Percentiles rank a stretch among this genome's conserved stretches.
Evolutionary conservation across 345 rosid species (phyloP).

Genomic region (Mangifera indica): DNA sequence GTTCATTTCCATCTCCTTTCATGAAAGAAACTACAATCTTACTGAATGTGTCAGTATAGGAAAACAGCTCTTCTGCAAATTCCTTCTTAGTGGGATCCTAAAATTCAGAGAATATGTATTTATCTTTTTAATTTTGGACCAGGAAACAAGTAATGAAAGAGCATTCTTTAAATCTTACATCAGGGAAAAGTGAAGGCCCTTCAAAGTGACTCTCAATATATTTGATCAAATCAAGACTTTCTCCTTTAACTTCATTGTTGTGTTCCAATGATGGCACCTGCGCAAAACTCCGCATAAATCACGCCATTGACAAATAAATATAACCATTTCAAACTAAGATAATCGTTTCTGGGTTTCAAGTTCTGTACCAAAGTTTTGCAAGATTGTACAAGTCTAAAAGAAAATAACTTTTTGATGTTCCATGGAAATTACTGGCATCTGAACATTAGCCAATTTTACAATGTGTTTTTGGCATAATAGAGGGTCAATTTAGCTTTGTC

Average conservation of each 20-base stretch:
- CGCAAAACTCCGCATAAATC: background rate
- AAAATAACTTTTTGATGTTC: background rate
- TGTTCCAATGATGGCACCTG: slow-evolving; percentile 93
- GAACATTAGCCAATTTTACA: background rate
- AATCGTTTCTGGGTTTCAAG: too few relatives aligned
- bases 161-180: slow-evolving; percentile 37
- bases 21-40: slow-evolving; percentile 41
- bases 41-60: slow-evolving; percentile 48
- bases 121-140: background rate
- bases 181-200: slow-evolving; percentile 73
- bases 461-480: background rate
- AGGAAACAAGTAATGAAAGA: background rate
- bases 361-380: background rate
- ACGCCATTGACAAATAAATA: background rate
- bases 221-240: slow-evolving; percentile 78
- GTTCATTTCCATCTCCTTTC: slow-evolving; percentile 53
- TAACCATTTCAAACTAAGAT: too few relatives aligned
- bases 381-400: background rate
- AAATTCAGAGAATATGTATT: background rate
- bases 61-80: slow-evolving; percentile 64
- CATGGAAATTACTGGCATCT: background rate
- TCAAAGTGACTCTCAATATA: slow-evolving; percentile 72
- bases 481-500: background rate
- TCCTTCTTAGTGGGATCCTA: slow-evolving; percentile 71
- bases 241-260: slow-evolving; percentile 64